phyloP scores from a whole-genome alignment of 345 rosid species.

The Carallia brachiata region DNA sequence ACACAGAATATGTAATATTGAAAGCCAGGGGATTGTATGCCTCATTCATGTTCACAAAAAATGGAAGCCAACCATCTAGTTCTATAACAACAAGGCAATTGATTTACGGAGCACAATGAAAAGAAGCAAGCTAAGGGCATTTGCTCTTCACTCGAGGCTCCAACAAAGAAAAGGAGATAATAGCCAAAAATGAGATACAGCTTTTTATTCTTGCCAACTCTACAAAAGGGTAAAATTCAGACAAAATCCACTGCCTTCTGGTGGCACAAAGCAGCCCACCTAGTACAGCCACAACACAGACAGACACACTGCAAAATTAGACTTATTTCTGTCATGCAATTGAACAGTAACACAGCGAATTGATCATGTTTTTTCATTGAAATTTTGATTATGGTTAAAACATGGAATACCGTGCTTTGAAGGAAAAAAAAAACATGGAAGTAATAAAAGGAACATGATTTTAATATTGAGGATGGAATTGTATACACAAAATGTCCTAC shows the following conservation, averaged over 20 bases:
- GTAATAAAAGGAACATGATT: no score
- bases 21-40: conserved; percentile 19
- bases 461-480: no score
- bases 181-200: not conserved
- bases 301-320: no score
- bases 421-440: no score
- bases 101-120: conserved; percentile 63
- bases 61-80: conserved; percentile 37
- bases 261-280: not conserved
- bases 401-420: no score
- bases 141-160: conserved; percentile 72
- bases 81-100: conserved; percentile 33
- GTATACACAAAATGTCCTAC: no score
- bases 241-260: not conserved
- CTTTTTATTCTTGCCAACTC: not conserved
- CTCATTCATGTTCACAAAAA: conserved; percentile 23
- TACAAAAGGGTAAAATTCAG: not conserved
- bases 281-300: not conserved
- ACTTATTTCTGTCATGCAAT: no score
- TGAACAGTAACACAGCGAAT: no score
- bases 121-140: conserved; percentile 55
- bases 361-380: no score
- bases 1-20: not conserved
- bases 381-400: no score
- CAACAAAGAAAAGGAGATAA: conserved; percentile 7